Percentiles rank a stretch among this genome's conserved stretches.
phyloP scores from a whole-genome alignment of 2,329 filamentous ascomycete species.

The Dryadomyces sulphureus region DNA sequence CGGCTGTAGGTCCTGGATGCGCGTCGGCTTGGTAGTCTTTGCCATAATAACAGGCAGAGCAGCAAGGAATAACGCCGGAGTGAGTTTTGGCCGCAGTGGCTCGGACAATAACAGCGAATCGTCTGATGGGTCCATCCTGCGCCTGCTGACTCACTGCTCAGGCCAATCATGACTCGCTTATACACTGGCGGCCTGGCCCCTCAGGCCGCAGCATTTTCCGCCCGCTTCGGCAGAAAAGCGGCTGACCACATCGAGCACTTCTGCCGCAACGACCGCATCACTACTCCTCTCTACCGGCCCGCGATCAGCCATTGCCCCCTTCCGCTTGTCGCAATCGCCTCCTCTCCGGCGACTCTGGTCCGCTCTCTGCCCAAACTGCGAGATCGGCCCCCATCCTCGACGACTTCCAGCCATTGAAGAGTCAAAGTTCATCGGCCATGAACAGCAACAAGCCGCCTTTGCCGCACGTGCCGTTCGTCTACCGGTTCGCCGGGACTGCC shows the following conservation, averaged over 20 bases:
- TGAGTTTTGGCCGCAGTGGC: no score
- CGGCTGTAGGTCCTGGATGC: neutral
- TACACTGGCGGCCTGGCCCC: constrained; percentile 4
- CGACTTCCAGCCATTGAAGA: neutral
- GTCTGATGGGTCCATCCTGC: neutral
- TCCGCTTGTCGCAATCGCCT: neutral
- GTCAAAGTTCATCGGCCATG: neutral
- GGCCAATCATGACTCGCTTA: constrained; percentile 9
- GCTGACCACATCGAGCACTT: neutral
- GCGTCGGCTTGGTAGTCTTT: neutral
- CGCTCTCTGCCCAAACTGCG: neutral
- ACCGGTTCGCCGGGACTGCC: constrained; percentile 74
- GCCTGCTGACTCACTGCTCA: neutral
- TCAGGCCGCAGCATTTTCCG: constrained; percentile 3
- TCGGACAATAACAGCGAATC: neutral
- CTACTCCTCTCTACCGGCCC: neutral
- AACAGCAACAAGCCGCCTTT: constrained; percentile 12
- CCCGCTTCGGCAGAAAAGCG: neutral
- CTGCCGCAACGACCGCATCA: neutral
- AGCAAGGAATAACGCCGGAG: neutral
- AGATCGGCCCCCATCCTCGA: neutral
- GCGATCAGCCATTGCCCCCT: neutral
- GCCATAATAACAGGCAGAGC: neutral
- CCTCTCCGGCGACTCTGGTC: neutral
- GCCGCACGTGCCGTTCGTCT: constrained; percentile 44